phyloP scores from a whole-genome alignment of 371 early-diverging fungal species.

The Mucor ambiguus region DNA sequence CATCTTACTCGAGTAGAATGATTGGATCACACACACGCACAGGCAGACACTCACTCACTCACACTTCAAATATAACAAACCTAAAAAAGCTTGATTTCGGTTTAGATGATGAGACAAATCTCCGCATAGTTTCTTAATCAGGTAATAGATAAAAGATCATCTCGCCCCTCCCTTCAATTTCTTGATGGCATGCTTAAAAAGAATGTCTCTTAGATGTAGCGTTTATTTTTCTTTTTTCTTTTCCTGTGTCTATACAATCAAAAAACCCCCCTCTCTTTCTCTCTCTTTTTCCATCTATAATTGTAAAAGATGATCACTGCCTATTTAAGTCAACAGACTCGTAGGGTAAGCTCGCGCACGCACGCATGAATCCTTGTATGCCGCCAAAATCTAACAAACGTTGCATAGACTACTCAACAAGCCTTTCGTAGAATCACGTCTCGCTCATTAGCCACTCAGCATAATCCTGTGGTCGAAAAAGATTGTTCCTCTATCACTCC shows the following conservation, averaged over 20 bases:
- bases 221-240: background rate
- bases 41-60: no score
- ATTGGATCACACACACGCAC: no score
- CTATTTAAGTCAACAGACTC: constrained; percentile 19
- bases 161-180: constrained; percentile 3
- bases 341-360: constrained; percentile 7
- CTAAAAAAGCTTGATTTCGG: background rate
- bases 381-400: background rate
- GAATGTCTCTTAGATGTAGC: background rate
- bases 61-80: background rate
- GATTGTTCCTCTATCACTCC: constrained; percentile 63
- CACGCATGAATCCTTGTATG: background rate
- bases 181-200: background rate
- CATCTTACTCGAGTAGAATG: no score
- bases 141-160: constrained; percentile 34
- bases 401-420: constrained; percentile 10
- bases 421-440: constrained; percentile 2
- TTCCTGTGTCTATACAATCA: background rate
- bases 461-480: constrained; percentile 50
- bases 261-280: constrained; percentile 4
- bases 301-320: constrained; percentile 28
- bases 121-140: constrained; percentile 7
- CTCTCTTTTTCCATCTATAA: background rate
- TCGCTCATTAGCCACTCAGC: constrained; percentile 32
- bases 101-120: constrained; percentile 6